Percentiles rank a stretch among this genome's conserved stretches.
Conservation (phyloP, 2,329 filamentous ascomycete genomes). For the Hirsutella thompsonii region DNA sequence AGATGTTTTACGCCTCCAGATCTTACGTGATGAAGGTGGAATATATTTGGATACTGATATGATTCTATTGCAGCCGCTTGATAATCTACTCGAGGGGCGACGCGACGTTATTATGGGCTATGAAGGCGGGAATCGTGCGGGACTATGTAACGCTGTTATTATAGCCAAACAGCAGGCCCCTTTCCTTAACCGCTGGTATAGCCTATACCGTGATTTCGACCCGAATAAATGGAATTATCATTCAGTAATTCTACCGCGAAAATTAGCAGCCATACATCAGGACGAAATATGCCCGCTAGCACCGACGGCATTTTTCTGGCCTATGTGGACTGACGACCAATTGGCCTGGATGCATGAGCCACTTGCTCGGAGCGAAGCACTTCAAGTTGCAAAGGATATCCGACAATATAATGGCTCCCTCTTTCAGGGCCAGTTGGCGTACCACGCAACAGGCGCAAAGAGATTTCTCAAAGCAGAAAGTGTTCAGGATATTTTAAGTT, state of each 20-base stretch:
- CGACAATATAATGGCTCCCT: neutral
- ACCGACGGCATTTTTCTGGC: constrained; percentile 2
- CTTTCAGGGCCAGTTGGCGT: neutral
- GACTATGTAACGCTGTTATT: constrained; percentile 1
- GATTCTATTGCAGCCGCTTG: neutral
- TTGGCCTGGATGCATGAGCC: constrained; percentile 1
- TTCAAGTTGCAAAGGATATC: neutral
- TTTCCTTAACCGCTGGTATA: constrained; percentile 1
- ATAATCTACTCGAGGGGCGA: neutral
- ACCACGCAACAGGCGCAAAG: neutral
- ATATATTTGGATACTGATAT: constrained; percentile 2
- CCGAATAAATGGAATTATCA: neutral
- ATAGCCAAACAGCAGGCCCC: neutral
- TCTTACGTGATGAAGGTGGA: neutral
- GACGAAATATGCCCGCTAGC: constrained; percentile 1
- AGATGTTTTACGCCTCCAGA: constrained; percentile 1
- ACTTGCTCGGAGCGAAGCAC: neutral
- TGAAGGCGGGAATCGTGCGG: constrained; percentile 1
- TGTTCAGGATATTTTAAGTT: neutral
- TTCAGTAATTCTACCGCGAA: constrained; percentile 1
- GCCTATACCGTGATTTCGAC: neutral
- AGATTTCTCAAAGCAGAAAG: neutral
- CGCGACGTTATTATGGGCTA: constrained; percentile 1
- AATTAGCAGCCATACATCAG: neutral
- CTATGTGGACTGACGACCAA: neutral